Conservation (phyloP, 2,329 filamentous ascomycete species). For the Nemania sp. region DNA sequence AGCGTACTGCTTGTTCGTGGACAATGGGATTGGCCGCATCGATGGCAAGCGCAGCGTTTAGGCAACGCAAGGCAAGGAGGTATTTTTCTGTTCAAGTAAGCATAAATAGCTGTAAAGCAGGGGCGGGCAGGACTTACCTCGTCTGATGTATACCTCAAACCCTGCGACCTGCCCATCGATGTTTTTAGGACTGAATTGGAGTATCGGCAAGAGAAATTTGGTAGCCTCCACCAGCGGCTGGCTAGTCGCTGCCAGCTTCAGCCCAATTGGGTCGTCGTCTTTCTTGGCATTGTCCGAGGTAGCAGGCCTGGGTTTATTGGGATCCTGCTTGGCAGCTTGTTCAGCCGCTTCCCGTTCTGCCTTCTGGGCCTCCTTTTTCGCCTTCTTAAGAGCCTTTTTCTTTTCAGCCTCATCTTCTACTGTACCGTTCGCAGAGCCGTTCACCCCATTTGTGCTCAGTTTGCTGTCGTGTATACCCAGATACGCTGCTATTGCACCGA, state of each 20-base stretch:
- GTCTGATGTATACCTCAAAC: conserved; percentile 89
- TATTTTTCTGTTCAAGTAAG: conserved; percentile 75
- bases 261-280: conserved; percentile 87
- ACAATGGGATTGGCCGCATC: conserved; percentile 77
- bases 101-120: neutral
- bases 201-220: conserved; percentile 84
- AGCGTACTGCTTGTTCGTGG: conserved; percentile 78
- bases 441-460: conserved; percentile 71
- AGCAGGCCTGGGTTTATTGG: conserved; percentile 77
- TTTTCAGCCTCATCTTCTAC: conserved; percentile 73
- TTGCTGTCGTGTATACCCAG: conserved; percentile 82
- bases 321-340: conserved; percentile 82
- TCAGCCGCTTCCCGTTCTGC: conserved; percentile 83
- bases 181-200: conserved; percentile 84
- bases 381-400: conserved; percentile 92
- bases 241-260: conserved; percentile 81
- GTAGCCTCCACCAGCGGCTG: conserved; percentile 87
- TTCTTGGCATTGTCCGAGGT: conserved; percentile 82
- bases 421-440: conserved; percentile 61
- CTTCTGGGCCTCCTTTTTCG: conserved; percentile 81
- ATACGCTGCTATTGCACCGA: conserved; percentile 85
- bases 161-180: conserved; percentile 85
- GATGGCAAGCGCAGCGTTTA: conserved; percentile 78
- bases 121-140: conserved; percentile 70
- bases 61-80: conserved; percentile 85